phyloP scores from a whole-genome alignment of 2,329 filamentous ascomycete species.

The Colletotrichum euphorbiae region DNA sequence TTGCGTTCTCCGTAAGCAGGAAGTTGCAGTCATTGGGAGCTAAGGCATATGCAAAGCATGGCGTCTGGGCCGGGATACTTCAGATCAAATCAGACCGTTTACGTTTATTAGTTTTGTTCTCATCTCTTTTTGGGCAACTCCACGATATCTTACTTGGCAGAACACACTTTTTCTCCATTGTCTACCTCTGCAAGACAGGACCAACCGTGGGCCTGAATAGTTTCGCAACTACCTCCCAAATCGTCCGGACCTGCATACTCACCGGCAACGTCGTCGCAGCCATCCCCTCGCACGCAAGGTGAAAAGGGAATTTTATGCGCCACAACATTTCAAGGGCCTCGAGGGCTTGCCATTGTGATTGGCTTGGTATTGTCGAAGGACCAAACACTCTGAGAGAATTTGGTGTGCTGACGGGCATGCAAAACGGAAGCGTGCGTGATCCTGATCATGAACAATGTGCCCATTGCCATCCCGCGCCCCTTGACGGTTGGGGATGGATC shows the following conservation, averaged over 20 bases:
- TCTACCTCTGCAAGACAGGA: neutral
- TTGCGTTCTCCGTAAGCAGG: constrained; percentile 3
- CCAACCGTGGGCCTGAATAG: too few species aligned
- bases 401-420: neutral
- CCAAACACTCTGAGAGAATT: neutral
- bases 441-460: neutral
- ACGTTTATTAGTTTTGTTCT: neutral
- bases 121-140: neutral
- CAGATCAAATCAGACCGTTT: constrained; percentile 9
- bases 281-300: neutral
- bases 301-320: neutral
- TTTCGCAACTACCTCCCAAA: constrained; percentile 2
- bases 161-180: neutral
- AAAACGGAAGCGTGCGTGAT: neutral
- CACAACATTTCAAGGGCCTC: neutral
- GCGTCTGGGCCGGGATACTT: constrained; percentile 24
- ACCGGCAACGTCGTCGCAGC: neutral
- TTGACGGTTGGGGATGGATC: neutral
- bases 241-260: neutral
- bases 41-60: constrained; percentile 31
- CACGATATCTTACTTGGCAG: constrained; percentile 1
- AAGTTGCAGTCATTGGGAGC: constrained; percentile 13
- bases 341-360: neutral
- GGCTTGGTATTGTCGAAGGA: neutral
- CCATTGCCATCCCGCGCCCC: neutral